Evolutionary conservation across 495 filamentous ascomycete genomes (phyloP).

Genomic region (Penicillium parvum): DNA sequence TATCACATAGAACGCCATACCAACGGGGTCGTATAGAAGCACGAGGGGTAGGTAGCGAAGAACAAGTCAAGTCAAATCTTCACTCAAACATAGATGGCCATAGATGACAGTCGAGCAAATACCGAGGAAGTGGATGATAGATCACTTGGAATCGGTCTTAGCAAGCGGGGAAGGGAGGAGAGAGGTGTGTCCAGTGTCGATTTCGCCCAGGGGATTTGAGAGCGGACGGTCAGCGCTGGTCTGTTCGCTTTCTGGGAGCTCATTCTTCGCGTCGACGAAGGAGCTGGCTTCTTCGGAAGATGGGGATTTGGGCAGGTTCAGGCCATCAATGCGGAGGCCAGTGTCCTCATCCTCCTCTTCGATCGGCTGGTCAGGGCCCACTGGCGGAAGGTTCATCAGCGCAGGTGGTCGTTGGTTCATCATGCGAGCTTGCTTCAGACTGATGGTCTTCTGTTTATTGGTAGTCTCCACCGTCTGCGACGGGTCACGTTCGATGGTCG

Average conservation of each 20-base stretch:
- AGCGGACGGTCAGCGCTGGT: neutral
- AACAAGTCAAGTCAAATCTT: constrained; percentile 1
- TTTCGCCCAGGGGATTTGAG: constrained; percentile 25
- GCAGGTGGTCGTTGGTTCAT: constrained; percentile 86
- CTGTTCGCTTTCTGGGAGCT: constrained; percentile 9
- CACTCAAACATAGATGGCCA: constrained; percentile 4
- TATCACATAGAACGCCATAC: constrained; percentile 46
- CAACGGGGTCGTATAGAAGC: constrained; percentile 10
- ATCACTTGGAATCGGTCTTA: constrained; percentile 24
- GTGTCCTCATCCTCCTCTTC: constrained; percentile 26
- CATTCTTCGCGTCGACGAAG: constrained; percentile 14
- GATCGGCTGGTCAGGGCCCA: constrained; percentile 14
- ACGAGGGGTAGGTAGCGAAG: constrained; percentile 9
- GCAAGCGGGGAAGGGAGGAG: constrained; percentile 27
- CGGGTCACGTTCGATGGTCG: constrained; percentile 94
- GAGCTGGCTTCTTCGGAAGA: constrained; percentile 16
- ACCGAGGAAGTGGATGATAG: neutral
- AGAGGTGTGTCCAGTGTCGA: constrained; percentile 22
- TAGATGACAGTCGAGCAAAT: neutral
- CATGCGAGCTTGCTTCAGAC: constrained; percentile 73
- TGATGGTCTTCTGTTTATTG: constrained; percentile 94
- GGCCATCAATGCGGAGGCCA: constrained; percentile 34
- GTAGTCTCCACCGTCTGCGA: constrained; percentile 71
- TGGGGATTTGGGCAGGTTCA: constrained; percentile 27
- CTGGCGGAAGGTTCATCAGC: constrained; percentile 54